These are phyloP conservation scores for Crithidia fasciculata DNA, from an alignment of 208 protist genomes.

Conservation along the genomic window DNA sequence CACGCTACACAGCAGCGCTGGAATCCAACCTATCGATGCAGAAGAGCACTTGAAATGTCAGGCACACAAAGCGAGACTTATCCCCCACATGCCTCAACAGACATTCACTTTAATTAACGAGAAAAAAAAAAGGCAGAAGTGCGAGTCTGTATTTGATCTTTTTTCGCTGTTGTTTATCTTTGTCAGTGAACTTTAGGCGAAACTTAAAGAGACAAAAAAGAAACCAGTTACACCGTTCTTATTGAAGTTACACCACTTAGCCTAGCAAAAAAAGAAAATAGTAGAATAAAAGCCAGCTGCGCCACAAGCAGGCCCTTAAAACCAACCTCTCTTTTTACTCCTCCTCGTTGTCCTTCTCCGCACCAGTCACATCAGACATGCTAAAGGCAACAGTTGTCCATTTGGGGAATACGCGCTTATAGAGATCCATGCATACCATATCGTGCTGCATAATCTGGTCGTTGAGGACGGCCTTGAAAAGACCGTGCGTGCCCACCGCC, in stretches of 20 bases:
- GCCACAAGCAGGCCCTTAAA: background rate
- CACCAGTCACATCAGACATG: slow-evolving; percentile 52
- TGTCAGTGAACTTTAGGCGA: slow-evolving; percentile 1
- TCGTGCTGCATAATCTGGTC: slow-evolving; percentile 95
- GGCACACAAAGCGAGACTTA: too few species aligned
- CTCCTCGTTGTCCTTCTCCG: slow-evolving; percentile 47
- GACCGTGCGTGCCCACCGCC: slow-evolving; percentile 95
- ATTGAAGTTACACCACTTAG: slow-evolving; percentile 4
- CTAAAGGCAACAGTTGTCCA: slow-evolving; percentile 89
- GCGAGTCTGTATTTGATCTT: too few species aligned
- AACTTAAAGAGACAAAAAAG: background rate
- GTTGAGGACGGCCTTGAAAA: slow-evolving; percentile 97
- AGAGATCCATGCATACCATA: slow-evolving; percentile 97
- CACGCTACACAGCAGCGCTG: too few species aligned
- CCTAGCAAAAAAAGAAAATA: background rate
- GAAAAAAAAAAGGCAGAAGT: too few species aligned
- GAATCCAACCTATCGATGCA: too few species aligned
- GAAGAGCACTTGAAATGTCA: too few species aligned
- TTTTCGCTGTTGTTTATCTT: too few species aligned
- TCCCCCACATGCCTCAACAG: too few species aligned
- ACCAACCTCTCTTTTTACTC: slow-evolving; percentile 1
- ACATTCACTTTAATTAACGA: too few species aligned
- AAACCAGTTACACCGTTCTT: slow-evolving; percentile 4
- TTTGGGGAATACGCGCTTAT: slow-evolving; percentile 97
- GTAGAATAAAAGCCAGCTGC: background rate